Evolutionary conservation across 306 rosid genomes (phyloP), one percentile per base, ranked within the genome.

Genomic region (Senna tora): DNA sequence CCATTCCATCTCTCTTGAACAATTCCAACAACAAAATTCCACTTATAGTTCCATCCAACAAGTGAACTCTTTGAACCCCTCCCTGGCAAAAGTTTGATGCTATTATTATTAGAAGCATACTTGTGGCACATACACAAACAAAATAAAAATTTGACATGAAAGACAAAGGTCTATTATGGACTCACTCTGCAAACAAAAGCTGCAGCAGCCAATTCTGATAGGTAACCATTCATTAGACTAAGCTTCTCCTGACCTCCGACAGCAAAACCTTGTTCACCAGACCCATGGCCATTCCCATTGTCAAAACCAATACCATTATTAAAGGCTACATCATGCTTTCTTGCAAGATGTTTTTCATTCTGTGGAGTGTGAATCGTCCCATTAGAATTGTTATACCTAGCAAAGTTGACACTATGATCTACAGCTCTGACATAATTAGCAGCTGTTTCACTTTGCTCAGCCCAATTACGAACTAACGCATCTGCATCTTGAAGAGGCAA

Each of bases 121-220:
- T 75, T 75, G 73, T 36, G 52, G 58, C 52, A 69, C 77, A 32
- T 63, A 73, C 25, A 70, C 42, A 49, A 74, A 72, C 72, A 41
- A n/a, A n/a, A n/a, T n/a, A n/a, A n/a, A n/a, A n/a, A n/a, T n/a
- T n/a, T n/a, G 16, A 41, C 36, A 56, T 45, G 52, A 14, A 16
- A 47, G 56, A 38, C 54, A 45, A 42, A n/a, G 43, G n/a, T 25
- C n/a, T 32, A 46, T 20, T 59, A 65, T 69, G 72, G 30, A 43
- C 85, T 84, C 77, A 90, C 96, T 87, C 90, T 69, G 78, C 94
- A 90, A 81, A 88, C 94, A 65, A 84, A 90, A 62, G 92, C 96
- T n/a, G 92, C 94, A 54, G 92, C 96, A 50, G 96, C 94, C 79
- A 90, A 81, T 81, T 90, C 94, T n/a, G 92, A 88, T 38, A 90